Conservation (phyloP, 2,329 filamentous ascomycete species). For the Arthrobotrys megalospora region DNA sequence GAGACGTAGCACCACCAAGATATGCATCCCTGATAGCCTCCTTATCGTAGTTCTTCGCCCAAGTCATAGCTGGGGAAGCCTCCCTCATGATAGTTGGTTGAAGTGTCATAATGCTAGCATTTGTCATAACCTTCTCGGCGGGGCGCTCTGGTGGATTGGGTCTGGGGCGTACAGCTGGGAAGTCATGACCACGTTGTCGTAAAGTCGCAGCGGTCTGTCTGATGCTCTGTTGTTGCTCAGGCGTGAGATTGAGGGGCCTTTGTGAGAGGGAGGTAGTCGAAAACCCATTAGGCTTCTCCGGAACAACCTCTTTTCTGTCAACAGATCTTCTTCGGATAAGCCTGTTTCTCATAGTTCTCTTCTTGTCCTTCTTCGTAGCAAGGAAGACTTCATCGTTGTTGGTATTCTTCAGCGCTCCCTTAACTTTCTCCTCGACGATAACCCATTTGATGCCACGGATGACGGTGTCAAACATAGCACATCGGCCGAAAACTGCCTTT, state of each 20-base stretch:
- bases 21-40: constrained; percentile 88
- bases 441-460: constrained; percentile 89
- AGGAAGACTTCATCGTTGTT: constrained; percentile 89
- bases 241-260: constrained; percentile 87
- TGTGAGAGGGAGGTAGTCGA: constrained; percentile 68
- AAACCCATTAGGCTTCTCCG: constrained; percentile 56
- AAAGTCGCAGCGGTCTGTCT: constrained; percentile 90
- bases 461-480: constrained; percentile 89
- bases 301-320: constrained; percentile 53
- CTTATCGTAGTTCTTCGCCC: constrained; percentile 96
- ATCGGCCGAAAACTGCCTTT: constrained; percentile 94
- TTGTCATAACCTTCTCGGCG: constrained; percentile 71
- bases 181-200: constrained; percentile 75
- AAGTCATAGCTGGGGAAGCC: constrained; percentile 94
- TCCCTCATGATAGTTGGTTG: constrained; percentile 88
- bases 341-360: constrained; percentile 71
- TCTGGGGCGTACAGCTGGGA: constrained; percentile 67
- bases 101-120: constrained; percentile 88
- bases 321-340: constrained; percentile 63
- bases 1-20: constrained; percentile 69
- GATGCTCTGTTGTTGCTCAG: constrained; percentile 92
- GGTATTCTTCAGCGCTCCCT: constrained; percentile 84
- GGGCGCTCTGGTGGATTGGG: constrained; percentile 72
- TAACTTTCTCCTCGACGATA: constrained; percentile 84
- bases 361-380: constrained; percentile 88